Conservation (phyloP, 2,329 filamentous ascomycete genomes). For the Aspergillus japonicus region DNA sequence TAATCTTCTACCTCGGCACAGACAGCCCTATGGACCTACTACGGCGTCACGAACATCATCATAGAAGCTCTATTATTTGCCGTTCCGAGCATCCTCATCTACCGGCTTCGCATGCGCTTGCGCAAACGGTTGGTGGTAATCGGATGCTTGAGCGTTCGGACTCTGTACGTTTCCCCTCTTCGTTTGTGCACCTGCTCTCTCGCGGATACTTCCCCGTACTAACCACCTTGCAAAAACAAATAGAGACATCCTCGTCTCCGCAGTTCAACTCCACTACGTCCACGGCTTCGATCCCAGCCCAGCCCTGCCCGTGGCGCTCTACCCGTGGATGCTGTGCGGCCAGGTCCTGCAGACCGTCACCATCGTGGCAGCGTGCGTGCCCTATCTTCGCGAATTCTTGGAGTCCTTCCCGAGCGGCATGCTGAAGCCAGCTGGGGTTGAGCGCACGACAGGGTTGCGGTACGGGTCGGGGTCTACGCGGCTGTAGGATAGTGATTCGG, state of each 20-base stretch:
- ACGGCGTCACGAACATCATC: neutral
- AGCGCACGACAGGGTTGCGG: neutral
- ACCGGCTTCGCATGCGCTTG: neutral
- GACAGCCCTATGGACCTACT: neutral
- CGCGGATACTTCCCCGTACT: neutral
- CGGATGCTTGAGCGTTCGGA: conserved; percentile 3
- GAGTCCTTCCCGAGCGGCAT: conserved; percentile 9
- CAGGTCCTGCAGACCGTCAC: conserved; percentile 9
- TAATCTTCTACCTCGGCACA: neutral
- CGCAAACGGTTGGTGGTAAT: conserved; percentile 3
- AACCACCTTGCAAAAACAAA: neutral
- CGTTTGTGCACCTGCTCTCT: neutral
- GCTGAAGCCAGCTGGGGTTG: neutral
- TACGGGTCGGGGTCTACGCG: neutral
- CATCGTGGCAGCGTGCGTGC: conserved; percentile 6
- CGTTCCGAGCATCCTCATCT: neutral
- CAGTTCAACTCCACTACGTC: neutral
- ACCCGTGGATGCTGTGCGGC: conserved; percentile 7
- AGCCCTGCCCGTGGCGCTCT: neutral
- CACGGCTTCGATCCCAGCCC: neutral
- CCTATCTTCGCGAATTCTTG: conserved; percentile 9
- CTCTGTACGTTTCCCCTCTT: neutral
- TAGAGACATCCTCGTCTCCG: conserved; percentile 1
- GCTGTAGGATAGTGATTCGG: neutral
- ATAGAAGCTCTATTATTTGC: neutral